These are phyloP conservation scores for Shiraia sp. DNA, from an alignment of 2,329 filamentous ascomycete genomes.

Conservation along the genomic window DNA sequence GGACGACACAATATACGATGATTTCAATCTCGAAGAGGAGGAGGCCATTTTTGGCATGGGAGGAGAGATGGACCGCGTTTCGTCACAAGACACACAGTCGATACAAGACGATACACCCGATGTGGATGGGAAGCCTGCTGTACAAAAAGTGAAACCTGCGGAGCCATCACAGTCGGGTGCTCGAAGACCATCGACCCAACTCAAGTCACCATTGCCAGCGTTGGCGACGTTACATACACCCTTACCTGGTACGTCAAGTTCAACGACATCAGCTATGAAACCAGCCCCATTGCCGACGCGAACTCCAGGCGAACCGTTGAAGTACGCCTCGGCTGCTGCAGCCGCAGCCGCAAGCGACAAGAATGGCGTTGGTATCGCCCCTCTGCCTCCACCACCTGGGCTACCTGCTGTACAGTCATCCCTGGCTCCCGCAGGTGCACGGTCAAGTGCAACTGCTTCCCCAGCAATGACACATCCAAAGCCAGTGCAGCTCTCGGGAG, in stretches of 20 bases:
- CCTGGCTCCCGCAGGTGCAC: constrained; percentile 56
- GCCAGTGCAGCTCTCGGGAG: constrained; percentile 45
- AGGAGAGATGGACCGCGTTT: constrained; percentile 80
- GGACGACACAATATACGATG: constrained; percentile 94
- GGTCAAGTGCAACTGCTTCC: constrained; percentile 62
- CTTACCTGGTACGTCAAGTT: constrained; percentile 63
- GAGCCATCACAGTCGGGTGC: constrained; percentile 61
- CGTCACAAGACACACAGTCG: constrained; percentile 94
- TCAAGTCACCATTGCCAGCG: constrained; percentile 93
- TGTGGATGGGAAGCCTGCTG: constrained; percentile 52
- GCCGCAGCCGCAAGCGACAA: constrained; percentile 90
- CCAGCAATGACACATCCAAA: constrained; percentile 47
- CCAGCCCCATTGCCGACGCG: constrained; percentile 84
- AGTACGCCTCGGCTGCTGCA: constrained; percentile 94
- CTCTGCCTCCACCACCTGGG: constrained; percentile 86
- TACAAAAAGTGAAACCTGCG: constrained; percentile 60
- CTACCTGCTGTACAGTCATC: constrained; percentile 46
- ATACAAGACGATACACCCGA: constrained; percentile 82
- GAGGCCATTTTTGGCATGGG: constrained; percentile 84
- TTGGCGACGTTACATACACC: constrained; percentile 86
- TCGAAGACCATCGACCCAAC: constrained; percentile 80
- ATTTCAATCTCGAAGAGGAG: constrained; percentile 88
- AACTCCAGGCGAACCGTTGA: constrained; percentile 85
- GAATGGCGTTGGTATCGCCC: constrained; percentile 86
- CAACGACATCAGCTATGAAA: constrained; percentile 75